phyloP scores from a whole-genome alignment of 139 green algal genomes.

The Chlamydomonas urium region DNA sequence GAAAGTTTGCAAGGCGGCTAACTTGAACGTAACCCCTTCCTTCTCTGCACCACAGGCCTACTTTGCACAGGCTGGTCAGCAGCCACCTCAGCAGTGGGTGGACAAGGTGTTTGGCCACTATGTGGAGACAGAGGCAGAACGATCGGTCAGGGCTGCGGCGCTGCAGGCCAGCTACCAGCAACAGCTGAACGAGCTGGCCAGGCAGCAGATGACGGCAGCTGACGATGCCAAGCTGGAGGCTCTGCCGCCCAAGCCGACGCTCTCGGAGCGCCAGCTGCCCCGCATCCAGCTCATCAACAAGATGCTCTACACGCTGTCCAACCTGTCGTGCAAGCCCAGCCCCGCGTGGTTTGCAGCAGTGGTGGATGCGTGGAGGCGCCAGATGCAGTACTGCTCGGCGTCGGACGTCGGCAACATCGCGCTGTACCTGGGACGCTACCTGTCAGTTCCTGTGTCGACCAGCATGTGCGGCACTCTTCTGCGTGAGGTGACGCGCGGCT shows the following conservation, averaged over 20 bases:
- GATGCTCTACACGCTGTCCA: conserved; percentile 15
- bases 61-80: conserved; percentile 9
- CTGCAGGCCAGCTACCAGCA: too few species aligned
- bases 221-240: neutral
- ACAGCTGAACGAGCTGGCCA: too few species aligned
- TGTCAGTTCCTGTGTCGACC: neutral
- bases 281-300: conserved; percentile 3
- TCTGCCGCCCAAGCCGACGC: neutral
- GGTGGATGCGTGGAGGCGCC: neutral
- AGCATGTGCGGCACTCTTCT: neutral
- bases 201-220: too few species aligned
- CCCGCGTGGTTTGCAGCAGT: conserved; percentile 5
- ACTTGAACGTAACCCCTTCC: too few species aligned
- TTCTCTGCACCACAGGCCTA: too few species aligned
- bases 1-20: too few species aligned
- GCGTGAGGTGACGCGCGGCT: conserved; percentile 1
- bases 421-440: conserved; percentile 17
- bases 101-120: conserved; percentile 1
- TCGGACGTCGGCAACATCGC: conserved; percentile 3
- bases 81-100: conserved; percentile 14
- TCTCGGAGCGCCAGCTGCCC: conserved; percentile 2
- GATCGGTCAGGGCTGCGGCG: too few species aligned
- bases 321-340: conserved; percentile 7
- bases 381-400: conserved; percentile 6
- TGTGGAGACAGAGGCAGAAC: too few species aligned